phyloP scores from a whole-genome alignment of 176 grass and related monocot genomes.

The Carex littledalei region DNA sequence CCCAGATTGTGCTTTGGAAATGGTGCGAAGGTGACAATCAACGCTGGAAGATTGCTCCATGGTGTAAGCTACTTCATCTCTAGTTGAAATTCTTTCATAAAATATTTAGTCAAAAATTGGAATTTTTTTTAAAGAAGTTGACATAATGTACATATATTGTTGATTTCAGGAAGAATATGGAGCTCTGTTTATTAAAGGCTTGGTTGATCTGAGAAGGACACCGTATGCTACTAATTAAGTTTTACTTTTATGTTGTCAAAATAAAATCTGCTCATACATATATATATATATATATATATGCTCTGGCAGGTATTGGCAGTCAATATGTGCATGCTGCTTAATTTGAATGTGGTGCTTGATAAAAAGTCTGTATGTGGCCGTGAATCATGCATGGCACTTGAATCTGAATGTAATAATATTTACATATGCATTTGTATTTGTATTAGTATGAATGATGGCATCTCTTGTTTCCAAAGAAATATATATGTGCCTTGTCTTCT shows the following conservation, averaged over 20 bases:
- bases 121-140: not conserved
- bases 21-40: conserved; percentile 98
- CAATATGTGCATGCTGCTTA: not conserved
- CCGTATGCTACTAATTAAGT: not conserved
- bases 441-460: not conserved
- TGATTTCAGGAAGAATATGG: not conserved
- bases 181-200: not conserved
- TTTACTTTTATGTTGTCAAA: not conserved
- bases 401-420: not conserved
- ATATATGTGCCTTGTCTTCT: not conserved
- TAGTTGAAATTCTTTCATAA: not conserved
- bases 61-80: conserved; percentile 42
- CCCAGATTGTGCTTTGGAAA: conserved; percentile 73
- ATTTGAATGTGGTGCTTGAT: not conserved
- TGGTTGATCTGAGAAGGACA: not conserved
- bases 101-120: not conserved
- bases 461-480: not conserved
- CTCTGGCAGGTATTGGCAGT: not conserved
- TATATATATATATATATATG: not conserved
- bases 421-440: not conserved
- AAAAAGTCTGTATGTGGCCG: not conserved
- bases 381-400: not conserved
- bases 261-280: not conserved
- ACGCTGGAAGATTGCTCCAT: conserved; percentile 81
- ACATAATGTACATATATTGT: not conserved